Evolutionary conservation across 1,139 yeast species (phyloP), one percentile per base, ranked within the genome.

Genomic region (Meyerozyma guilliermondii): DNA sequence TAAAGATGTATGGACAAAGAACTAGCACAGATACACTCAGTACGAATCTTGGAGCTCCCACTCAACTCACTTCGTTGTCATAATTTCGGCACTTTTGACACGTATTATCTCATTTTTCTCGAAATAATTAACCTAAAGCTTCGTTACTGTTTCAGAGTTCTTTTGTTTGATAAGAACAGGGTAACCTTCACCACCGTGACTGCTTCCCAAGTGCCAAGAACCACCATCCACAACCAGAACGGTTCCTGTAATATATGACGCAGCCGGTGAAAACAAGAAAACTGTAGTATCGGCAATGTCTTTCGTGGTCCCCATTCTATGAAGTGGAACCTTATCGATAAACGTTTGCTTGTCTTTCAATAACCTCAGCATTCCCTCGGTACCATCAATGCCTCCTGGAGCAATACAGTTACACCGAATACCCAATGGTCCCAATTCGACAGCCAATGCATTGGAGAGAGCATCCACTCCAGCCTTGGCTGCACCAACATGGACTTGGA

Each of bases 391-490:
- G 10, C 44, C 46, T 10, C 55, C 55, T 4, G 55, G 55, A 3
- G 55, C 55, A 31, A 51, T 44, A 23, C 54, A 50, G 41, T 51
- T 51, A 35, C 45, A 38, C 20, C 55, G 41, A 40, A 51, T 48
- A 7, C 55, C 55, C 41, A 51, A 42, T 7, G 55, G 55, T 3
- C 55, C 55, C 37, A 51, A 39, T 41, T 51, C 55, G 14, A 50
- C 54, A 7, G 55, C 55, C 38, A 51, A 41, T 4, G 55, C 54
- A 29, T 51, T 49, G 29, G 48, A 44, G 14, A 51, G 41, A 9
- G 55, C 55, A 29, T 51, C 55, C 30, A 51, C 51, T 7, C 55
- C 55, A 2, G 55, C 55, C 41, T 51, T 51, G 37, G 55, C 55
- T 4, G 55, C 55, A 2, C 55, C 54, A 18, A 51, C 55, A 33